Percentiles rank a stretch among this genome's conserved stretches.
phyloP scores from a whole-genome alignment of 441 rosid genomes.

The Syzygium malaccense region DNA sequence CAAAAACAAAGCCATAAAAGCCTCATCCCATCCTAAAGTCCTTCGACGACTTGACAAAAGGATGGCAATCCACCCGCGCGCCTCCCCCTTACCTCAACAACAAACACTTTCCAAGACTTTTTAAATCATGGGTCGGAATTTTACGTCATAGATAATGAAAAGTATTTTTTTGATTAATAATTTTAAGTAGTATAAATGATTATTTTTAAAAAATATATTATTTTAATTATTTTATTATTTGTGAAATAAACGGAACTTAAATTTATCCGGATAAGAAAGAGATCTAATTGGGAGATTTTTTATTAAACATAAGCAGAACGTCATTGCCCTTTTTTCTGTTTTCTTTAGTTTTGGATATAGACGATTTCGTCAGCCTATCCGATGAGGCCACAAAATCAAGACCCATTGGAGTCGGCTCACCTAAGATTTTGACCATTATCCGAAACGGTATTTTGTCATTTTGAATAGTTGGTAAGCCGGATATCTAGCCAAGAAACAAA shows the following conservation, averaged over 20 bases:
- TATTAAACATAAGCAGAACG: background rate
- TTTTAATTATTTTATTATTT: background rate
- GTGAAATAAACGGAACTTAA: background rate
- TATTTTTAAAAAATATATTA: background rate
- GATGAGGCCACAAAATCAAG: background rate
- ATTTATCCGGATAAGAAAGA: background rate
- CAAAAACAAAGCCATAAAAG: background rate
- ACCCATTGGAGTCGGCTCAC: background rate
- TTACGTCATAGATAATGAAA: fast-evolving
- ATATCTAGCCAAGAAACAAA: background rate
- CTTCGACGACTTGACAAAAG: background rate
- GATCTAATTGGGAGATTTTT: background rate
- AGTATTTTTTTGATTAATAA: background rate
- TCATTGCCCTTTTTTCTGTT: background rate
- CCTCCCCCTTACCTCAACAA: background rate
- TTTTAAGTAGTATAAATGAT: background rate
- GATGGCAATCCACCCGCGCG: background rate
- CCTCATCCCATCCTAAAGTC: background rate
- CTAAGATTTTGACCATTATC: background rate
- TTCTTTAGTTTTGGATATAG: background rate
- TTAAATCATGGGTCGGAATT: background rate
- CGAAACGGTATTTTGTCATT: background rate
- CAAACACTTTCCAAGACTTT: background rate
- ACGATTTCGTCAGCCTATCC: background rate
- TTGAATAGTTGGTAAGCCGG: background rate